phyloP scores from a whole-genome alignment of 208 protist species.

The Leishmania amazonensis region DNA sequence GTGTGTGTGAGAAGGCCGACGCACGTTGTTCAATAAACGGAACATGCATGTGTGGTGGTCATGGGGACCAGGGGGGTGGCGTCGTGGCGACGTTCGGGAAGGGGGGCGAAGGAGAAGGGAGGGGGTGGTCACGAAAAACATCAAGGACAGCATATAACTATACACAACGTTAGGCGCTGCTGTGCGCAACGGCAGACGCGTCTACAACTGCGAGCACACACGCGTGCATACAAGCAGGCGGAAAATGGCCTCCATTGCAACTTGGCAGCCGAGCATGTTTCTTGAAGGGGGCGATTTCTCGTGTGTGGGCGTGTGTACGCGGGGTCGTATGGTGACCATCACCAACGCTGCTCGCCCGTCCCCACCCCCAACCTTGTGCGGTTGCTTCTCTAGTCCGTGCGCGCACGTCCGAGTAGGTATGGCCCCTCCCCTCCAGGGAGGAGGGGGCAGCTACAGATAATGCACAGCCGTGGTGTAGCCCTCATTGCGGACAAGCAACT shows the following conservation, averaged over 20 bases:
- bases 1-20: background rate
- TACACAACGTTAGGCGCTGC: background rate
- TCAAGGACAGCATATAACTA: background rate
- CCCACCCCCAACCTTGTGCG: background rate
- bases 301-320: background rate
- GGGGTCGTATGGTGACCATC: background rate
- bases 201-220: background rate
- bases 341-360: background rate
- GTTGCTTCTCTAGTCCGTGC: background rate
- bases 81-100: background rate
- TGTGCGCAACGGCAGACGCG: background rate
- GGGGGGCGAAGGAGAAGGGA: background rate
- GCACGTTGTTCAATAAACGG: background rate
- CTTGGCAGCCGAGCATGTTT: background rate
- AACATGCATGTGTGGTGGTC: no score
- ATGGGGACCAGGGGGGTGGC: background rate
- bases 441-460: slow-evolving; percentile 29
- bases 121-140: background rate
- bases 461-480: slow-evolving; percentile 47
- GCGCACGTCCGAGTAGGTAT: background rate
- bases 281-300: background rate
- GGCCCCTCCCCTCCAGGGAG: background rate
- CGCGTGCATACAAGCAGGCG: background rate
- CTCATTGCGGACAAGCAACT: slow-evolving; percentile 39
- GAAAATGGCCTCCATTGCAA: background rate